Conservation (phyloP, 139 green algal genomes). For the Micractinium conductrix region DNA sequence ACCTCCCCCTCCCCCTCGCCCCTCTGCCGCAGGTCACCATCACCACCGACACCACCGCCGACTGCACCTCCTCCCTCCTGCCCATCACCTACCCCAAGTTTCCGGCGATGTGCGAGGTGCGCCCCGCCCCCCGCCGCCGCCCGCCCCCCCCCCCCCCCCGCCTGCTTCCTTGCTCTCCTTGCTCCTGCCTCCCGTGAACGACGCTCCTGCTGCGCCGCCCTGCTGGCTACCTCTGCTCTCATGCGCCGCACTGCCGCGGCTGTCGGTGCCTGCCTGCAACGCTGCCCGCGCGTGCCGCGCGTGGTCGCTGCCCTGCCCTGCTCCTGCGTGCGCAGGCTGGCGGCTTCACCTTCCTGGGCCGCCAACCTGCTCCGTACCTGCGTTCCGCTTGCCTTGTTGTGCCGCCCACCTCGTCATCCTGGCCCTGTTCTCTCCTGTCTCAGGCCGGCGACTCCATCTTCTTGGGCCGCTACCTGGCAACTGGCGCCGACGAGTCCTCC, state of each 20-base stretch:
- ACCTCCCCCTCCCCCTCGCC: neutral
- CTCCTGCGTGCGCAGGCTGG: too few relatives aligned
- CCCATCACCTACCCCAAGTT: constrained; percentile 88
- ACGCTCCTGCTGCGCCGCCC: too few relatives aligned
- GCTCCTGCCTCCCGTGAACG: neutral
- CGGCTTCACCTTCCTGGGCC: too few relatives aligned
- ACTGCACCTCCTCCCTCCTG: constrained; percentile 61
- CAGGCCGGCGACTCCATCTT: constrained; percentile 84
- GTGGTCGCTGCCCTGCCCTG: too few relatives aligned
- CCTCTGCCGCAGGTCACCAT: constrained; percentile 54
- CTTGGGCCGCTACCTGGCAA: constrained; percentile 91
- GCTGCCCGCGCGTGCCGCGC: too few relatives aligned
- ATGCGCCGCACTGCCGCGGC: too few relatives aligned
- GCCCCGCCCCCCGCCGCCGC: neutral
- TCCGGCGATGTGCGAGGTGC: constrained; percentile 57
- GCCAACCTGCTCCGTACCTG: too few relatives aligned
- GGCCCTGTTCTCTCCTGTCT: too few relatives aligned
- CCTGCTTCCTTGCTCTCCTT: neutral
- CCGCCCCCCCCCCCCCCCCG: neutral
- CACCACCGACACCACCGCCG: constrained; percentile 54
- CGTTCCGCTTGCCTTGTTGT: neutral
- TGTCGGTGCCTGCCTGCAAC: too few relatives aligned
- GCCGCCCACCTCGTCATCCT: neutral
- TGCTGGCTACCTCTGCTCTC: too few relatives aligned
- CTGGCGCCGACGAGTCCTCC: constrained; percentile 82